Evolutionary conservation across 2,329 filamentous ascomycete species (phyloP).

Genomic region (Epichloe uncinata): DNA sequence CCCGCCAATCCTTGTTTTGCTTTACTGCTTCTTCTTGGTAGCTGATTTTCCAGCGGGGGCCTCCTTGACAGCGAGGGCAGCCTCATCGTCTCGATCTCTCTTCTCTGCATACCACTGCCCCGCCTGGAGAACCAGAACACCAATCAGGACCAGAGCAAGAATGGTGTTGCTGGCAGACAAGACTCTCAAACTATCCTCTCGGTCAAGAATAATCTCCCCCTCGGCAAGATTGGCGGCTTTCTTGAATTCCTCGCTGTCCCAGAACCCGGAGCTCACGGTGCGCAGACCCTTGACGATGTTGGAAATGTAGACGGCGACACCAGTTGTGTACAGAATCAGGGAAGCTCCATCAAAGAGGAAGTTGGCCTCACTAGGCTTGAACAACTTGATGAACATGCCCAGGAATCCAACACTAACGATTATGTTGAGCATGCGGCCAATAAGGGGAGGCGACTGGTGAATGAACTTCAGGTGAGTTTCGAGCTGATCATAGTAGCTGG

Average conservation of each 20-base stretch:
- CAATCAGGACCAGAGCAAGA: conserved; percentile 78
- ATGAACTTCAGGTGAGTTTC: conserved; percentile 86
- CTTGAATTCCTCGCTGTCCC: conserved; percentile 29
- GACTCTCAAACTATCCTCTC: conserved; percentile 85
- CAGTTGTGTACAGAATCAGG: conserved; percentile 71
- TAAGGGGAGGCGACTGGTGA: conserved; percentile 85
- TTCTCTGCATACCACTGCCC: conserved; percentile 98
- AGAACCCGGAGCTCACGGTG: conserved; percentile 63
- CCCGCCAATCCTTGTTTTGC: background rate
- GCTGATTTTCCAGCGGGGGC: conserved; percentile 15
- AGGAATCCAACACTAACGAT: conserved; percentile 76
- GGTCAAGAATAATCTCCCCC: conserved; percentile 57
- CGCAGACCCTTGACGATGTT: conserved; percentile 94
- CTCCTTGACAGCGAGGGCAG: conserved; percentile 39
- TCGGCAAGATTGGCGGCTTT: conserved; percentile 26
- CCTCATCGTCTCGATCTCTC: conserved; percentile 73
- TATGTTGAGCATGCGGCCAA: conserved; percentile 87
- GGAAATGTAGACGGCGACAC: conserved; percentile 81
- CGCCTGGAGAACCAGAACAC: conserved; percentile 83
- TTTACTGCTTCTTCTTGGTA: conserved; percentile 24
- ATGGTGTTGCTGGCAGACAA: conserved; percentile 94
- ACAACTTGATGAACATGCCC: conserved; percentile 88
- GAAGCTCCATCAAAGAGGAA: conserved; percentile 85
- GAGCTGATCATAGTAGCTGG: conserved; percentile 66
- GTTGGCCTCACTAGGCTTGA: conserved; percentile 85